Evolutionary conservation across 2,329 filamentous ascomycete genomes (phyloP).

Genomic region (Fusarium sp.): DNA sequence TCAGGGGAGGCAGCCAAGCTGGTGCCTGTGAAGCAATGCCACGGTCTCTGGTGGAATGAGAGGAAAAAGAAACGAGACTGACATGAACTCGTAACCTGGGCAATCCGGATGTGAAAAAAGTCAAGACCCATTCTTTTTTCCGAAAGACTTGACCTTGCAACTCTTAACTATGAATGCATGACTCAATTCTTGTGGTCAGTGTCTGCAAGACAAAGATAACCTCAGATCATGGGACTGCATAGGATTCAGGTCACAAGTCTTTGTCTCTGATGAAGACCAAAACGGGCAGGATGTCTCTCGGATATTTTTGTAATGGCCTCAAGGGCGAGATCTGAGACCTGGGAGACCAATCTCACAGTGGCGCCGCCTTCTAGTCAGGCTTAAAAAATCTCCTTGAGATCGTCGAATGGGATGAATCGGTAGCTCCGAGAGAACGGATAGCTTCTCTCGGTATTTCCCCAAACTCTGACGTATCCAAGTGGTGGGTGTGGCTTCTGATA

Average conservation of each 20-base stretch:
- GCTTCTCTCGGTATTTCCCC: background rate
- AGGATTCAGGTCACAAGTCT: slow-evolving; percentile 8
- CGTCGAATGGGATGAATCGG: background rate
- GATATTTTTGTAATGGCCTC: slow-evolving; percentile 32
- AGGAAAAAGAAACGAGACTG: background rate
- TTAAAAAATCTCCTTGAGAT: background rate
- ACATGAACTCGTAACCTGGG: background rate
- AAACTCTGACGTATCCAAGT: background rate
- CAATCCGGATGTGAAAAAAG: background rate
- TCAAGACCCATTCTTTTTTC: background rate
- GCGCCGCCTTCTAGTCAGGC: slow-evolving; percentile 16
- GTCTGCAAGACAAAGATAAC: background rate
- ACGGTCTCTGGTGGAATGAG: background rate
- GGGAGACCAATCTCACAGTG: slow-evolving; percentile 19
- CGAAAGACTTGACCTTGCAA: background rate
- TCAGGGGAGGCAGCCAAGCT: background rate
- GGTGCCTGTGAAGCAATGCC: background rate
- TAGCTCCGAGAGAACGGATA: background rate
- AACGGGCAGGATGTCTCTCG: slow-evolving; percentile 32
- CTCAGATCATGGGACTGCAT: slow-evolving; percentile 4
- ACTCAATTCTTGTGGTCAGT: background rate
- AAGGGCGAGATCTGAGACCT: slow-evolving; percentile 35
- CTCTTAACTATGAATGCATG: background rate
- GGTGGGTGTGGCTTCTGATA: background rate
- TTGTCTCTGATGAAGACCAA: background rate